Evolutionary conservation across 2,329 filamentous ascomycete species (phyloP).

Genomic region (Alternaria atra): DNA sequence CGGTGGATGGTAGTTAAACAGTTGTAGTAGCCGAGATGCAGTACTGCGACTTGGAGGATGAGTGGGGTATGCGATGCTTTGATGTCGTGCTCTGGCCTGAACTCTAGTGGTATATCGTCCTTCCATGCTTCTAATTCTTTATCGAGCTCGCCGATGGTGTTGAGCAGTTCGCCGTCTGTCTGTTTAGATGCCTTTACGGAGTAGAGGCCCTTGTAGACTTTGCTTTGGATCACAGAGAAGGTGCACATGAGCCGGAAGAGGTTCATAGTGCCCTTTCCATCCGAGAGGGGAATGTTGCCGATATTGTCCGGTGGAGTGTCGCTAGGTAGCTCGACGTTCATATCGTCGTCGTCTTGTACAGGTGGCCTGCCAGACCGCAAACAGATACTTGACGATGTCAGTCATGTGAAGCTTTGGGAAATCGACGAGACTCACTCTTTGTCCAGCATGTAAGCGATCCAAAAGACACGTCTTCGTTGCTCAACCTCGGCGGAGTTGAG

Average conservation of each 20-base stretch:
- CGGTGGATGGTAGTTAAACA: conserved; percentile 97
- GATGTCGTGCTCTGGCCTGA: conserved; percentile 96
- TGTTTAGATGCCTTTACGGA: conserved; percentile 92
- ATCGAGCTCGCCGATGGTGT: conserved; percentile 95
- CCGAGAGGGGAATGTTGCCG: conserved; percentile 88
- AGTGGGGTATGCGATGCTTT: conserved; percentile 90
- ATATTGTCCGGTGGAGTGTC: conserved; percentile 91
- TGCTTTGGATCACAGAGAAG: conserved; percentile 89
- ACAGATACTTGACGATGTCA: conserved; percentile 63
- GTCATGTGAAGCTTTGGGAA: conserved; percentile 3
- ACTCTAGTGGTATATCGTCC: conserved; percentile 91
- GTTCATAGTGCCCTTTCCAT: conserved; percentile 93
- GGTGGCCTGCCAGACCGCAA: conserved; percentile 76
- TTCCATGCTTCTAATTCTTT: conserved; percentile 89
- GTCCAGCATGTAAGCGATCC: conserved; percentile 78
- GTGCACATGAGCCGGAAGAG: conserved; percentile 93
- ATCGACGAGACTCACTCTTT: conserved; percentile 65
- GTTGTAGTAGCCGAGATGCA: conserved; percentile 98
- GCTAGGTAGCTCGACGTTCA: conserved; percentile 95
- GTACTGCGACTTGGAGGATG: conserved; percentile 91
- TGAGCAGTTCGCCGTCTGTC: conserved; percentile 89
- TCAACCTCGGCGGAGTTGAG: conserved; percentile 94
- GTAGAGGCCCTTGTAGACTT: conserved; percentile 92
- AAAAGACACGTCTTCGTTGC: conserved; percentile 81
- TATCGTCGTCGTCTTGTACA: conserved; percentile 79